phyloP scores from a whole-genome alignment of 768 basidiomycete species.

The Naganishia friedmannii region DNA sequence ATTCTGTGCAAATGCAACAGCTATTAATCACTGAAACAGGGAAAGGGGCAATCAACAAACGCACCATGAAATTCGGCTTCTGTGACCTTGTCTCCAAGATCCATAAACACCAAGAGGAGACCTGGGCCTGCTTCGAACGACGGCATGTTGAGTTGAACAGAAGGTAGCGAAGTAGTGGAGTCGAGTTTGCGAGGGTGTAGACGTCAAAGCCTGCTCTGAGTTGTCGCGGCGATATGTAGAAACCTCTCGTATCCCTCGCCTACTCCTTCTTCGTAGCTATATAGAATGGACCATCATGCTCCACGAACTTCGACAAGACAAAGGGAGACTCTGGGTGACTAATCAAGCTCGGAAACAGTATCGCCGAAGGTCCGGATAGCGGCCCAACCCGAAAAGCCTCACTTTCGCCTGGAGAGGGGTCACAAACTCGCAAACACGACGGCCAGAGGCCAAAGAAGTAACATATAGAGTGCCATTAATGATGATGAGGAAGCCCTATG shows the following conservation, averaged over 20 bases:
- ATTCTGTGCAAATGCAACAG: conserved; percentile 11
- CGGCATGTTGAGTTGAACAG: not conserved
- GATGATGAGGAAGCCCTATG: too few relatives aligned
- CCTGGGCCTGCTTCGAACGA: conserved; percentile 30
- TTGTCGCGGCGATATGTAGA: too few relatives aligned
- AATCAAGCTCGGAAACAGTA: conserved; percentile 19
- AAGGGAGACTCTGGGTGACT: too few relatives aligned
- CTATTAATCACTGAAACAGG: not conserved
- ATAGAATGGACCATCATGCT: too few relatives aligned
- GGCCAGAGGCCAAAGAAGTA: too few relatives aligned
- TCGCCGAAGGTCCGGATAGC: conserved; percentile 1
- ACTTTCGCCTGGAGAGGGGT: too few relatives aligned
- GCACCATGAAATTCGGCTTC: conserved; percentile 31
- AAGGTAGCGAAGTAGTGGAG: not conserved
- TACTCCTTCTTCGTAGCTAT: too few relatives aligned
- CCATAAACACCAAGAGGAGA: conserved; percentile 31
- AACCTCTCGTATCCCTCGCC: too few relatives aligned
- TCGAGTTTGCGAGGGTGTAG: not conserved
- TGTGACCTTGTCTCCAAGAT: conserved; percentile 30
- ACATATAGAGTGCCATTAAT: too few relatives aligned
- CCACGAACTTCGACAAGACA: too few relatives aligned
- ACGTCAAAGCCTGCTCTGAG: not conserved
- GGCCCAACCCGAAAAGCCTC: too few relatives aligned
- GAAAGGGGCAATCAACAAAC: not conserved
- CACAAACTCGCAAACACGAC: too few relatives aligned